Evolutionary conservation across 345 rosid genomes (phyloP).

Genomic region (Nephelium lappaceum): DNA sequence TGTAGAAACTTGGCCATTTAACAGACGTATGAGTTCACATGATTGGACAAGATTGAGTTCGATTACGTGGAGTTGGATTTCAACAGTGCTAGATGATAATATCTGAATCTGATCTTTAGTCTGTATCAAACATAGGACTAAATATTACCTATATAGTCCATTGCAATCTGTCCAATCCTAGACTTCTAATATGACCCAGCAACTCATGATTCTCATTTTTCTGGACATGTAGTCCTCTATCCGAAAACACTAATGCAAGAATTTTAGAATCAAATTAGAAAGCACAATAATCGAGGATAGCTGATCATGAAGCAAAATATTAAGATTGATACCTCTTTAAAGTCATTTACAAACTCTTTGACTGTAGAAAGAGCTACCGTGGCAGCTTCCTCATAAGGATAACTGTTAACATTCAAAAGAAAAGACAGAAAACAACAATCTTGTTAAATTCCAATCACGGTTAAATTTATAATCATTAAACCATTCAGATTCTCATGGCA

Average conservation of each 20-base stretch:
- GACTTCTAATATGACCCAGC: neutral
- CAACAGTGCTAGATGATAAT: no score
- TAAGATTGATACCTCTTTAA: constrained; percentile 68
- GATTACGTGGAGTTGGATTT: no score
- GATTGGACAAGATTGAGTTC: no score
- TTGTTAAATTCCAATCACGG: neutral
- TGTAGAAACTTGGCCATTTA: no score
- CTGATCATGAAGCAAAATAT: constrained; percentile 4
- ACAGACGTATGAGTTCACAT: no score
- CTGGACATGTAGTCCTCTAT: no score
- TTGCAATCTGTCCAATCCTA: neutral
- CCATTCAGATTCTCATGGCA: no score
- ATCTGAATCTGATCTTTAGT: no score
- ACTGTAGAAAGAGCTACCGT: constrained; percentile 65
- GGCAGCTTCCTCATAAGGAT: constrained; percentile 91
- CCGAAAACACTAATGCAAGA: no score
- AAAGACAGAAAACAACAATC: neutral
- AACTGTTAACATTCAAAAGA: constrained; percentile 38
- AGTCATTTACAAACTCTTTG: constrained; percentile 59
- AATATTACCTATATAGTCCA: no score
- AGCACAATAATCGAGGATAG: neutral
- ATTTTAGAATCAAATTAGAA: no score
- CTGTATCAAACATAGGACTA: neutral
- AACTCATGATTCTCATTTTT: no score
- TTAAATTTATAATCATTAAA: neutral